phyloP scores from a whole-genome alignment of 768 basidiomycete genomes.

The Tricholoma saponaceum region DNA sequence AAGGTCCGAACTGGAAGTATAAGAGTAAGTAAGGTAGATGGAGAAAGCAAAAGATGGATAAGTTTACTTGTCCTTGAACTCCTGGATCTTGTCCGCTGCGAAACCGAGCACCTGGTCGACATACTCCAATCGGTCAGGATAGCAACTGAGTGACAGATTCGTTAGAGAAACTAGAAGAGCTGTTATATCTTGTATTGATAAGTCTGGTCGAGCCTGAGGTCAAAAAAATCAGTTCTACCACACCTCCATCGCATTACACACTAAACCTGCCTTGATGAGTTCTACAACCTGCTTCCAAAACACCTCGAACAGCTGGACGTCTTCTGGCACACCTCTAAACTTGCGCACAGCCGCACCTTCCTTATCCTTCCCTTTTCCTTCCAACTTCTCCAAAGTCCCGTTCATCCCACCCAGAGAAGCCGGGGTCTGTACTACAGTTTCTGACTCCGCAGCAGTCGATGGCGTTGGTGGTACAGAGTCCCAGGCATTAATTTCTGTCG shows the following conservation, averaged over 20 bases:
- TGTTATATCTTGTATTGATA: constrained; percentile 96
- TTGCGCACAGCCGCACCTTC: constrained; percentile 60
- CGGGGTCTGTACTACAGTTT: constrained; percentile 26
- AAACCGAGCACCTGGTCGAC: constrained; percentile 94
- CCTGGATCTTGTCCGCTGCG: constrained; percentile 80
- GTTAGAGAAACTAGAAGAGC: constrained; percentile 93
- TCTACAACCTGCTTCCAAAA: constrained; percentile 99
- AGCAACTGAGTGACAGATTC: constrained; percentile 94
- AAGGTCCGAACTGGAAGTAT: constrained; percentile 68
- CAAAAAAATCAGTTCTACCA: neutral
- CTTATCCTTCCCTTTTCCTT: constrained; percentile 57
- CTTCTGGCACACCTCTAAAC: constrained; percentile 92
- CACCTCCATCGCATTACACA: neutral
- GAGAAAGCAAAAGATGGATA: neutral
- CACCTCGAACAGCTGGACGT: constrained; percentile 95
- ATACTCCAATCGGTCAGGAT: constrained; percentile 95
- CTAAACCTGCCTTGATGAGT: constrained; percentile 78
- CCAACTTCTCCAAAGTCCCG: constrained; percentile 21
- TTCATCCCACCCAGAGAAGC: constrained; percentile 18
- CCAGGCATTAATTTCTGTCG: constrained; percentile 42
- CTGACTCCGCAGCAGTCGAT: constrained; percentile 28
- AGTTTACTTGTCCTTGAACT: constrained; percentile 71
- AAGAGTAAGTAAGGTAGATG: neutral
- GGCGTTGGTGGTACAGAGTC: constrained; percentile 31
- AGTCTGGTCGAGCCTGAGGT: constrained; percentile 86